Evolutionary conservation across 768 basidiomycete genomes (phyloP).

Genomic region (Pseudohyphozyma bogoriensis): DNA sequence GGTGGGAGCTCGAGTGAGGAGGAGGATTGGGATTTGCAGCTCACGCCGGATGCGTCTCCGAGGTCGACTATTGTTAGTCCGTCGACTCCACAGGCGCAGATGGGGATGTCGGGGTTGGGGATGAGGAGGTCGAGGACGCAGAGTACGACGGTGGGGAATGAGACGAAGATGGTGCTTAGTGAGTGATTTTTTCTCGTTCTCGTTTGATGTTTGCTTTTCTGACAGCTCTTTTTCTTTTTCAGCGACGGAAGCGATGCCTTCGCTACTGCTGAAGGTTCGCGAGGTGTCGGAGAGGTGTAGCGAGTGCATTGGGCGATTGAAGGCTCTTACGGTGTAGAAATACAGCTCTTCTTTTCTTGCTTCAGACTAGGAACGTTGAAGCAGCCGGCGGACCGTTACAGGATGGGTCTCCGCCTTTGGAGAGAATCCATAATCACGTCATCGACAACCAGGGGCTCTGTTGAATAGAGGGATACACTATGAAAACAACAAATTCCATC

Average conservation of each 20-base stretch:
- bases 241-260: constrained; percentile 28
- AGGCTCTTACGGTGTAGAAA: constrained; percentile 8
- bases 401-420: too few species aligned
- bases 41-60: neutral
- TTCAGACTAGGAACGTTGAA: too few species aligned
- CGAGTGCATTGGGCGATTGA: constrained; percentile 10
- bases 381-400: too few species aligned
- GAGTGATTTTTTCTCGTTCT: neutral
- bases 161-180: constrained; percentile 4
- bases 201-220: neutral
- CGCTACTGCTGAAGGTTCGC: constrained; percentile 14
- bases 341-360: neutral
- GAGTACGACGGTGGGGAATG: neutral
- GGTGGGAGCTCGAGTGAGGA: neutral
- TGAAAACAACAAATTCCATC: too few species aligned
- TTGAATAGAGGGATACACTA: too few species aligned
- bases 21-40: constrained; percentile 1
- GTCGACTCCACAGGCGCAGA: neutral
- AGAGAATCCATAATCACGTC: too few species aligned
- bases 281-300: constrained; percentile 16
- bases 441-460: too few species aligned
- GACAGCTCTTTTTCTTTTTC: neutral
- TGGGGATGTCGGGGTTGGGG: neutral
- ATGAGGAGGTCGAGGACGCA: neutral
- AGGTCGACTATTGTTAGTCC: too few species aligned